Evolutionary conservation across 2,329 filamentous ascomycete species (phyloP), one percentile per base, ranked within the genome.

Genomic region (Aspergillus intermedius): DNA sequence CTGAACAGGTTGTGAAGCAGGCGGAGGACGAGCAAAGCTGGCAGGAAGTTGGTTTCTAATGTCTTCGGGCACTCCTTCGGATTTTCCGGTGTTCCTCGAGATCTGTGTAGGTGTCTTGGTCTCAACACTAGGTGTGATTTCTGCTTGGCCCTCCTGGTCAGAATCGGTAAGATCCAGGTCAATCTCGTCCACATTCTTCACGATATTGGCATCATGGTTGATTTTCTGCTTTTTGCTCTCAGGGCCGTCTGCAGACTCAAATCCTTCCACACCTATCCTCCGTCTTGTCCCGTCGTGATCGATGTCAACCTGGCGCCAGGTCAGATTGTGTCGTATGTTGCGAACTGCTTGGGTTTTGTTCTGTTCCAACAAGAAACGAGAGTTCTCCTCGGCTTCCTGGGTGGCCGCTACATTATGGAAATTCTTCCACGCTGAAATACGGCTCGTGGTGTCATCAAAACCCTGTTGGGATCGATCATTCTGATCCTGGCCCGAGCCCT

Each of bases 41-140:
- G 84, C 84, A 2, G 89, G 90, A 1, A 95, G 77, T 50, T 89
- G 83, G 21, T 81, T 82, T 42, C 88, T 82, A 28, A 94, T 62
- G 42, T 83, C 79, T 19, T 85, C 77, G 1, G 84, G 67, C 2
- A 89, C 77, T 21, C 68, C 65, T 12, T 54, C 61, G 10, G 53
- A 58, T 46, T 30, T 46, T 8, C 21, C 34, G 22, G 21, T n/a
- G 17, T 40, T n/a, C 28, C 44, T 6, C 22, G n/a, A 13, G 13
- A 15, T 25, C 23, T 44, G 21, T 22, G 8, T 17, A 25, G 42
- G 30, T 22, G n/a, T n/a, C 19, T 28, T 25, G 3, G n/a, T 43
- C 15, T 40, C 48, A 39, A 22, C 35, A 39, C 49, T 48, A 32
- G 46, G 51, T 43, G 45, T 51, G 22, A 7, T 48, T 10, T 49